Evolutionary conservation across 805 yeast genomes (phyloP).

Genomic region (Jamesozyma piceae): DNA sequence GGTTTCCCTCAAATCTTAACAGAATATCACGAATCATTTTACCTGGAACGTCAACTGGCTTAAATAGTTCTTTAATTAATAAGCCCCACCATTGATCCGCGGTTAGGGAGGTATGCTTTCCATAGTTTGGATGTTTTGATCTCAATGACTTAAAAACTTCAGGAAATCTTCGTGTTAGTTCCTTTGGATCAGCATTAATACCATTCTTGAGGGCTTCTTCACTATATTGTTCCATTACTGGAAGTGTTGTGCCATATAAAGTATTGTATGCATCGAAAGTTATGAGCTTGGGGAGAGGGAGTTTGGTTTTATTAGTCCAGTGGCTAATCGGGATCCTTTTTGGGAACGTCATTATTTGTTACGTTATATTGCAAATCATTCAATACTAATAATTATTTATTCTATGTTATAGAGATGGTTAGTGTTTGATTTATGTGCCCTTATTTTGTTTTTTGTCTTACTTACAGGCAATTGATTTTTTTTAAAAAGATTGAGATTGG

Average conservation of each 20-base stretch:
- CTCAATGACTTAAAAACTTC: slow-evolving; percentile 31
- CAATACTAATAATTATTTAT: too few relatives aligned
- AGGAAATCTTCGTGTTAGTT: slow-evolving; percentile 25
- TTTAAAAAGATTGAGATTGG: too few relatives aligned
- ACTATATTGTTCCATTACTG: slow-evolving; percentile 47
- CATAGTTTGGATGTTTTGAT: slow-evolving; percentile 50
- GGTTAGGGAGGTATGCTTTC: slow-evolving; percentile 34
- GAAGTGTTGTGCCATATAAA: slow-evolving; percentile 45
- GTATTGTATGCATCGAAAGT: slow-evolving; percentile 67
- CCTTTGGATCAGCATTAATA: slow-evolving; percentile 23
- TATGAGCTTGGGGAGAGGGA: slow-evolving; percentile 36
- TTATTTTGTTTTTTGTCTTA: too few relatives aligned
- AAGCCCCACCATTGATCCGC: slow-evolving; percentile 51
- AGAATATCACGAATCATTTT: slow-evolving; percentile 40
- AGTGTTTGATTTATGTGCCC: too few relatives aligned
- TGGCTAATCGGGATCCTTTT: slow-evolving; percentile 7
- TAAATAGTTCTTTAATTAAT: slow-evolving; percentile 38
- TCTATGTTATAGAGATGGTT: too few relatives aligned
- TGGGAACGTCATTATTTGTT: slow-evolving; percentile 7
- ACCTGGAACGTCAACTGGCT: slow-evolving; percentile 27
- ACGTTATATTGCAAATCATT: too few relatives aligned
- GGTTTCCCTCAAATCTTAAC: slow-evolving; percentile 38
- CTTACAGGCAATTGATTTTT: too few relatives aligned
- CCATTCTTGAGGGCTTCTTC: slow-evolving; percentile 41
- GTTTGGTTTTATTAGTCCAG: slow-evolving; percentile 8